Percentiles rank a stretch among this genome's conserved stretches.
Evolutionary conservation across 352 stramenopile species (phyloP).

Genomic region (Phytophthora cactorum): DNA sequence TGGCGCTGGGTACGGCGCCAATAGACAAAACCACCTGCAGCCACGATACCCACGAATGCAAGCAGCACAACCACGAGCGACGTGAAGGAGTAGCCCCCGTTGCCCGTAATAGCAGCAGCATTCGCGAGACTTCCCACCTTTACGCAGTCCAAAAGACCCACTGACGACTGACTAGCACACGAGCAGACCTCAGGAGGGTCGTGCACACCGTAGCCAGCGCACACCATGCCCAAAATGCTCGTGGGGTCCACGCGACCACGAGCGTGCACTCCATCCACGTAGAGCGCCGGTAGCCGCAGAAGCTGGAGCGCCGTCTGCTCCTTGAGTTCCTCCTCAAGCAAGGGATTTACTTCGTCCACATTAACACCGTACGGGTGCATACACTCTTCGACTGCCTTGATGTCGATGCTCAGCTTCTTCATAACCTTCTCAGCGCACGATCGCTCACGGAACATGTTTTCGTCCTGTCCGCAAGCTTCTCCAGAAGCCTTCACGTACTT

Average conservation of each 20-base stretch:
- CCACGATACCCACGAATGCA: constrained; percentile 78
- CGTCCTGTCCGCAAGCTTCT: constrained; percentile 83
- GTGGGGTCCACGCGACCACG: constrained; percentile 90
- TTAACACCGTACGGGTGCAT: constrained; percentile 93
- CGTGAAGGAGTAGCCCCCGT: constrained; percentile 77
- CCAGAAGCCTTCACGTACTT: constrained; percentile 95
- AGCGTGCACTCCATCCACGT: constrained; percentile 95
- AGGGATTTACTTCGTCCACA: constrained; percentile 85
- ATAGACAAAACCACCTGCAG: constrained; percentile 86
- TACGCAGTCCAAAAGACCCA: constrained; percentile 69
- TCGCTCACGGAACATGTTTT: constrained; percentile 87
- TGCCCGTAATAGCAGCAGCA: constrained; percentile 54
- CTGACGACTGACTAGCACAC: constrained; percentile 72
- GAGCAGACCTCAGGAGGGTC: constrained; percentile 81
- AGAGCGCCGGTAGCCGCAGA: constrained; percentile 92
- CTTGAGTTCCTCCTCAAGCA: constrained; percentile 92
- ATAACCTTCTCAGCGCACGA: constrained; percentile 92
- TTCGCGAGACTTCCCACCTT: constrained; percentile 76
- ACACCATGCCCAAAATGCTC: constrained; percentile 89
- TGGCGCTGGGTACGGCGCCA: constrained; percentile 92
- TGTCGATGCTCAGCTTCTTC: constrained; percentile 88
- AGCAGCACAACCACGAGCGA: constrained; percentile 88
- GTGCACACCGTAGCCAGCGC: constrained; percentile 80
- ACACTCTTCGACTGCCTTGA: constrained; percentile 90
- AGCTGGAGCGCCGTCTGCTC: constrained; percentile 92